Evolutionary conservation across 2,329 filamentous ascomycete species (phyloP), one percentile per base, ranked within the genome.

Genomic region (Fusarium nodosum): DNA sequence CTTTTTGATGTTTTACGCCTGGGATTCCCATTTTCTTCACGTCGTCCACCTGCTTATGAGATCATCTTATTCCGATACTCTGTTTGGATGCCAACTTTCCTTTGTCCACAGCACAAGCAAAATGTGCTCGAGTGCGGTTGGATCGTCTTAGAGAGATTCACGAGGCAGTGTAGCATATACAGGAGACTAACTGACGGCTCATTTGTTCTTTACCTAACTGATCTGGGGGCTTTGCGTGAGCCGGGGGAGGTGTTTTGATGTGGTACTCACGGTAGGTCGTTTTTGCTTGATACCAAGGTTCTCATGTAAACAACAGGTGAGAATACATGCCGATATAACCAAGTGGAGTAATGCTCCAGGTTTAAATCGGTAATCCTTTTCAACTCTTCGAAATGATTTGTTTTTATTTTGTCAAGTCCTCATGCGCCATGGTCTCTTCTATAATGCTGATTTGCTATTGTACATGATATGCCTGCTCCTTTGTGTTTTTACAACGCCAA

Each of bases 1-100:
- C 59, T 69, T 64, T 71, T 72, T 69, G 45, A 73, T 72, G 68
- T 74, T 52, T 73, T 67, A 63, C 64, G 66, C 72, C 65, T 68
- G 61, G 71, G 68, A 64, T 8, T 69, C 46, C 66, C 68, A 61
- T 56, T 51, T 53, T 54, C 64, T 54, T 69, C 51, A 60, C 56
- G 31, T 64, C 54, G 46, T 66, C 55, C 31, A 50, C 24, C 56
- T 50, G 59, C 50, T 60, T 34, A 60, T 53, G 66, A 64, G 53
- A 64, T 39, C 50, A 54, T 56, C 52, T 30, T 24, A 55, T 46
- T 53, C 39, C 39, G 48, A 51, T 52, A 13, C 45, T 48, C 31
- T 30, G 22, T 55, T 51, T 31, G 26, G 56, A 68, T 62, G 52
- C 59, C 48, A 56, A 45, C 61, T 50, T 50, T 42, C 34, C 24